Percentiles rank a stretch among this genome's conserved stretches.
These are phyloP conservation scores for Moniliella sp. DNA, from an alignment of 1,284 basidiomycete genomes.

Conservation along the genomic window DNA sequence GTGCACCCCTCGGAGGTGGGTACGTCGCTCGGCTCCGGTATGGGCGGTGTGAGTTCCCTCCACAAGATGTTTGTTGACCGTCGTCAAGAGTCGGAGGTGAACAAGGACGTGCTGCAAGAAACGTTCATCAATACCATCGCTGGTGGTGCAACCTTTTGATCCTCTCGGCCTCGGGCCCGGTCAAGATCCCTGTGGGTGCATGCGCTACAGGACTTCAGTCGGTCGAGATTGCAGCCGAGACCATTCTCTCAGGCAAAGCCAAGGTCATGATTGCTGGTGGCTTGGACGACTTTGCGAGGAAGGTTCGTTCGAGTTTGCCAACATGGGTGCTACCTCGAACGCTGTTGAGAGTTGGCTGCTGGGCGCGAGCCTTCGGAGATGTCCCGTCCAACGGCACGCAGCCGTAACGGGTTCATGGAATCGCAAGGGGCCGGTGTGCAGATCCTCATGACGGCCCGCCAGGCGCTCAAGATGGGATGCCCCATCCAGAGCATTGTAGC, in stretches of 20 bases:
- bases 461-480: conserved; percentile 74
- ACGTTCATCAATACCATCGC: conserved; percentile 48
- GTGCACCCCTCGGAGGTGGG: conserved; percentile 79
- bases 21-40: conserved; percentile 47
- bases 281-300: conserved; percentile 91
- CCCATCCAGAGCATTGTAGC: conserved; percentile 80
- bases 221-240: conserved; percentile 89
- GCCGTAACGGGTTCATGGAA: conserved; percentile 55
- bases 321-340: conserved; percentile 98
- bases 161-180: conserved; percentile 45
- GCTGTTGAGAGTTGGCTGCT: conserved; percentile 87
- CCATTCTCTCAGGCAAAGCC: conserved; percentile 77
- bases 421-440: conserved; percentile 89
- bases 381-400: conserved; percentile 87
- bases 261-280: conserved; percentile 98
- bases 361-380: conserved; percentile 91
- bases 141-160: conserved; percentile 84
- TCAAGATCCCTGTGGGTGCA: conserved; percentile 95
- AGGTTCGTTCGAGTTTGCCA: conserved; percentile 80
- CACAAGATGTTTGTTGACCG: conserved; percentile 82
- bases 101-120: conserved; percentile 93
- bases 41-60: conserved; percentile 56
- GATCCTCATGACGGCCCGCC: conserved; percentile 85
- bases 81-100: conserved; percentile 84
- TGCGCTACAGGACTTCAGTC: conserved; percentile 95